Base-by-base conservation (phyloP, 2,329 filamentous ascomycete species). In the Lecanosticta acicola region DNA sequence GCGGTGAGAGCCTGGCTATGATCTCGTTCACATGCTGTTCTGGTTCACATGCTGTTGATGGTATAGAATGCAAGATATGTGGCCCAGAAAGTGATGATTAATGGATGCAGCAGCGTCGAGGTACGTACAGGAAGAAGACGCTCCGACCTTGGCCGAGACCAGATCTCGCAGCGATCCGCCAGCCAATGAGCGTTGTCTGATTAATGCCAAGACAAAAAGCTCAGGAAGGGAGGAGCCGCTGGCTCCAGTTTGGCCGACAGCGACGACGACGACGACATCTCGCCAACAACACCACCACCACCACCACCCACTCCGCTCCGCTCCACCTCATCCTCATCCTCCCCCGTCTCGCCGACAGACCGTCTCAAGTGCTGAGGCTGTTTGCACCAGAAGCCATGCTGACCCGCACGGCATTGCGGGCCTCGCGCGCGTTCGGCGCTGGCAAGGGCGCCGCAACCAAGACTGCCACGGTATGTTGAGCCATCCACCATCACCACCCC, bases 371-470 rank as follows among this genome's bases (percentile, higher is more conserved):
- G 60, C 60, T 62, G 58, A 62, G 59, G 48, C 54, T 44, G 45
- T 49, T 51, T 56, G 48, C 51, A 46, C 33, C 26, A 39, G 40
- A 78, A 85, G n/a, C 72, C 70, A 96, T 97, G 91, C 83, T 96
- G 80, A 85, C 87, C 76, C 86, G 89, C 80, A 88, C 89, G 74
- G 82, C 82, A 75, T 76, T 94, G 79, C 88, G 88, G 78, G 83
- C 86, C 71, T 80, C 85, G 81, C 89, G 89, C 81, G 79, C 84
- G 67, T 79, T 89, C 77, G 85, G 83, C 77, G 80, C 84, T 84
- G 84, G 88, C 87, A 78, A 82, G 73, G 71, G 66, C 70, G 68
- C 68, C 61, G 66, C 65, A 62, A 66, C 58, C 63, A 70, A 63
- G 60, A 70, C 68, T 59, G 61, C 69, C 62, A 68, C 67, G 67